phyloP scores from a whole-genome alignment of 2,329 filamentous ascomycete species.

The Thielaviopsis musarum region DNA sequence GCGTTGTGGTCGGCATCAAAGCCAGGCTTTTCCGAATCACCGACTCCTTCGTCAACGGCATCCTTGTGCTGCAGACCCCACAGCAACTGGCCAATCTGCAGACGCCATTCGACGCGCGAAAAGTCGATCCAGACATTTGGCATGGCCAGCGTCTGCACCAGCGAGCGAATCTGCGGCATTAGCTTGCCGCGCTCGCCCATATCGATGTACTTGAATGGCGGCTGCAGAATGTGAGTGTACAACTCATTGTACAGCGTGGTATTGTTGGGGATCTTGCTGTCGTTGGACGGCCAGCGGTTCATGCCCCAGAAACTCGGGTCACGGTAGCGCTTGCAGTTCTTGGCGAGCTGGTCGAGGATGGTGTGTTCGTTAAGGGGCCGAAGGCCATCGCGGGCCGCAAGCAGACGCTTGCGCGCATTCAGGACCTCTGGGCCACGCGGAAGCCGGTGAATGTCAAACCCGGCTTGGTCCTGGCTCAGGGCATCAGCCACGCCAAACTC shows the following conservation, averaged over 20 bases:
- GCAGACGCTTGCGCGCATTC: conserved; percentile 40
- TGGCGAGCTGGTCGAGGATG: conserved; percentile 41
- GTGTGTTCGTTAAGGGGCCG: conserved; percentile 39
- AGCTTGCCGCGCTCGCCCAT: conserved; percentile 43
- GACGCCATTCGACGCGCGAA: conserved; percentile 57
- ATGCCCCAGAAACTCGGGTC: conserved; percentile 31
- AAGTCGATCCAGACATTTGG: conserved; percentile 61
- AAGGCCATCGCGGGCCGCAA: conserved; percentile 35
- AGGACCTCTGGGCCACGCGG: conserved; percentile 36
- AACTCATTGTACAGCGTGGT: conserved; percentile 44
- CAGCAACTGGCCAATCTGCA: conserved; percentile 53
- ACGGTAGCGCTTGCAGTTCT: conserved; percentile 38
- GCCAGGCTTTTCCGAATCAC: conserved; percentile 22
- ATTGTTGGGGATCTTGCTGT: conserved; percentile 12
- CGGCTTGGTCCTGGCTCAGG: conserved; percentile 44
- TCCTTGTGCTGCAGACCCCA: conserved; percentile 42
- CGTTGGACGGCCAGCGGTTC: conserved; percentile 21
- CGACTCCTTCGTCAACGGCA: conserved; percentile 34
- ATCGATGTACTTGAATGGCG: conserved; percentile 38
- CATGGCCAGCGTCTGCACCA: conserved; percentile 47
- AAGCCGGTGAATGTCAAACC: conserved; percentile 36
- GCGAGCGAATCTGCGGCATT: conserved; percentile 50
- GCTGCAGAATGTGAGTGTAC: conserved; percentile 41
- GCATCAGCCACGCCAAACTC: conserved; percentile 49
- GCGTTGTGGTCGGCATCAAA: conserved; percentile 25